phyloP scores from a whole-genome alignment of 2,329 filamentous ascomycete genomes.

The Talaromyces piceae region DNA sequence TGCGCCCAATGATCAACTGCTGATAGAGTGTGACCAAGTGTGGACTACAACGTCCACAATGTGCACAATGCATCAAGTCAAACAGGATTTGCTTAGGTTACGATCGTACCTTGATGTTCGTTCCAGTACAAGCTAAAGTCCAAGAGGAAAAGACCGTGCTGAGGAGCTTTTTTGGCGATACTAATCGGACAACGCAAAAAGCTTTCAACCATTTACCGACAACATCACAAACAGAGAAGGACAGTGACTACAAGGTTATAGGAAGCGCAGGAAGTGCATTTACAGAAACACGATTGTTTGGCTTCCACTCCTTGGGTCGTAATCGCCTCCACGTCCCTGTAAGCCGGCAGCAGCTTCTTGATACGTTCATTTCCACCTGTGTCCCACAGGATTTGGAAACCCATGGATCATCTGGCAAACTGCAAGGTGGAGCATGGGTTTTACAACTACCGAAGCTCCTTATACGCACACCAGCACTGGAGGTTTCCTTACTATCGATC shows the following conservation, averaged over 20 bases:
- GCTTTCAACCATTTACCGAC: background rate
- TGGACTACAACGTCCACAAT: conserved; percentile 21
- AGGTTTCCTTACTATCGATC: conserved; percentile 22
- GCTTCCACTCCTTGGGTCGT: background rate
- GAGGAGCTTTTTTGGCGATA: conserved; percentile 6
- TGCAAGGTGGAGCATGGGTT: conserved; percentile 20
- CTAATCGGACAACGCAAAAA: background rate
- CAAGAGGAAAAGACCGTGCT: conserved; percentile 11
- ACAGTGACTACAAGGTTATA: background rate
- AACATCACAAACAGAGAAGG: background rate
- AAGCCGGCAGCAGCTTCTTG: conserved; percentile 22
- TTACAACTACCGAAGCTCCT: conserved; percentile 19
- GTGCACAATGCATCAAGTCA: conserved; percentile 24
- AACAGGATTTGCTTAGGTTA: conserved; percentile 25
- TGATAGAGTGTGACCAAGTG: conserved; percentile 17
- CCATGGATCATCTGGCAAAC: background rate
- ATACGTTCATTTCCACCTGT: conserved; percentile 19
- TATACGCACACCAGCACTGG: conserved; percentile 19
- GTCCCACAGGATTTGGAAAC: conserved; percentile 9
- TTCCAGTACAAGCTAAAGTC: conserved; percentile 17
- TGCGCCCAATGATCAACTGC: background rate
- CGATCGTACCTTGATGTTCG: conserved; percentile 20
- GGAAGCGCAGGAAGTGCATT: too few species aligned
- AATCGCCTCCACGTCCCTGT: background rate
- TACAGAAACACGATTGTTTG: too few species aligned